Conservation (phyloP, 164 flowering plant genomes). For the Warburgia ugandensis region DNA sequence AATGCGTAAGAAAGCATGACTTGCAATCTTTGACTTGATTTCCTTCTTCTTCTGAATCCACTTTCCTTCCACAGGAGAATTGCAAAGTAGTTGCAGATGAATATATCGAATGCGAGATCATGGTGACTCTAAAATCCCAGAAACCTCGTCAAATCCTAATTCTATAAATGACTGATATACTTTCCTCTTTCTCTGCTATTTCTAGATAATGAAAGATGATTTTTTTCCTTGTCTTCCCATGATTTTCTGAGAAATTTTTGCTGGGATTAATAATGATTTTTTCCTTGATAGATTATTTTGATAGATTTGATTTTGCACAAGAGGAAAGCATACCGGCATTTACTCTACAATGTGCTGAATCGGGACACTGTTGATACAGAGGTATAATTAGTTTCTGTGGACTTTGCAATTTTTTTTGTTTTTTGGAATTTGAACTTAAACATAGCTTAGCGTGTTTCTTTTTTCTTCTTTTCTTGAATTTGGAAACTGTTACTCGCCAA, state of each 20-base stretch:
- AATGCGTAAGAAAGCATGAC: conserved; percentile 53
- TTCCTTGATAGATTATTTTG: conserved; percentile 43
- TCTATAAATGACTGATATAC: background rate
- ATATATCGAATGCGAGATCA: conserved; percentile 84
- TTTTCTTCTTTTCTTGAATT: background rate
- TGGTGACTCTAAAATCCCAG: conserved; percentile 25
- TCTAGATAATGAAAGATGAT: background rate
- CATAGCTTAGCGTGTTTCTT: background rate
- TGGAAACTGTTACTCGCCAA: background rate
- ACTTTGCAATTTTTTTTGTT: background rate
- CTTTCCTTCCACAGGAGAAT: conserved; percentile 30
- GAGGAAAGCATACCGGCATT: conserved; percentile 70
- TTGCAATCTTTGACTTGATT: background rate
- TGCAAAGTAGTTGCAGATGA: conserved; percentile 83
- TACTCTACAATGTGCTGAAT: conserved; percentile 49
- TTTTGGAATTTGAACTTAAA: background rate
- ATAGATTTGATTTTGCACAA: conserved; percentile 88
- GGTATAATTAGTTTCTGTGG: conserved; percentile 29
- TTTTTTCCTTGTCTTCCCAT: background rate
- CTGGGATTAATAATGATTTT: background rate
- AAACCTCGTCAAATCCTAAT: background rate
- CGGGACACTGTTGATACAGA: conserved; percentile 25
- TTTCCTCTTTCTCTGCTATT: no score
- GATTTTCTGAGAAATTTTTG: background rate
- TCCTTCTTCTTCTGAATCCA: background rate